Base-by-base conservation (phyloP, 345 rosid genomes). In the Orychophragmus violaceus region DNA sequence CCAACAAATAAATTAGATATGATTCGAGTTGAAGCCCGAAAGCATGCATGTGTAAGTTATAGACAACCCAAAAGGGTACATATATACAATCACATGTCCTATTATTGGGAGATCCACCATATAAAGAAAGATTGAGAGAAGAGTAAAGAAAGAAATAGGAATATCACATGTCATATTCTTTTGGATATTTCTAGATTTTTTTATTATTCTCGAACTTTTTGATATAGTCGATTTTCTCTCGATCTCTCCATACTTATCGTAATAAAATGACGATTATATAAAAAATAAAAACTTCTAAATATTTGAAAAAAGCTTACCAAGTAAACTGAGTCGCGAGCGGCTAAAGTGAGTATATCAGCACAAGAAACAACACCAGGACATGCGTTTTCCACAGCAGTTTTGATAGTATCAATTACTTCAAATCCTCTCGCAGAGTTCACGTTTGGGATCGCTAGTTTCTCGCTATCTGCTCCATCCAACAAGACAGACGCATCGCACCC, bases 281-380 rank as follows among this genome's bases (percentile, higher is more conserved):
- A n/a, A n/a, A n/a, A n/a, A n/a, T n/a, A n/a, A n/a, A n/a, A n/a
- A n/a, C n/a, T n/a, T n/a, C n/a, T n/a, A n/a, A n/a, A n/a, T n/a
- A n/a, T n/a, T n/a, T n/a, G n/a, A n/a, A 37, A 37, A 53, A 73
- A 11, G 12, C 87, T 75, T 77, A 88, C 96, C 27, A 91, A 66
- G 72, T 78, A 54, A 33, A 82, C 86, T 0, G 96, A 85, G 66
- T 91, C 96, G 1, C 96, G 71, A 24, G 97, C 87, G 29, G 90
- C 85, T n/a, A 89, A 56, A 50, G 90, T 52, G 29, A 89, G 68
- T 62, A 87, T 82, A 74, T 89, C 96, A 28, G 89, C 89, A 64
- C 95, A 88, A 0, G 91, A 88, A 16, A 85, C 91, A 63, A 84
- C 74, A 22, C 89, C 94, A 27, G 82, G 81, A 76, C 96, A 88